A percentile compares a stretch with the other conserved stretches of the same genome.
Conservation (phyloP, 1,284 basidiomycete genomes). For the Entoloma clypeatum region DNA sequence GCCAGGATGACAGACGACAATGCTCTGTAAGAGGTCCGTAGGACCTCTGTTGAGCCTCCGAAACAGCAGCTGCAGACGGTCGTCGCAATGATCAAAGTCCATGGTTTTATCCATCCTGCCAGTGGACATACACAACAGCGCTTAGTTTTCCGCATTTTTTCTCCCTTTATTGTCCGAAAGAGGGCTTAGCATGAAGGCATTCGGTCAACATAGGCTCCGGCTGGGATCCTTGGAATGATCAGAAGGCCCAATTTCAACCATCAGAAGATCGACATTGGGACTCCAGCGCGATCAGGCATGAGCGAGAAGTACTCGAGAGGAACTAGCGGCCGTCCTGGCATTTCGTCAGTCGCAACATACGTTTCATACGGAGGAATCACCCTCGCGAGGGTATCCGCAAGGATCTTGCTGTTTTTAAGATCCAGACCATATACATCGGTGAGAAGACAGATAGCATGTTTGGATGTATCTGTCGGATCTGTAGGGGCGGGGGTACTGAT, state of each 20-base stretch:
- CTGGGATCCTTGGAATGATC: constrained; percentile 13
- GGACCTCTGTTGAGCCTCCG: constrained; percentile 46
- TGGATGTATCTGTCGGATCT: constrained; percentile 14
- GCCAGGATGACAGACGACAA: constrained; percentile 58
- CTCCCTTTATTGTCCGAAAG: constrained; percentile 38
- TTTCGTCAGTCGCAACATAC: no score
- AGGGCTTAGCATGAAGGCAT: constrained; percentile 16
- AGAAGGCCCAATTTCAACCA: constrained; percentile 15
- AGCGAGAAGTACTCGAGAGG: constrained; percentile 11
- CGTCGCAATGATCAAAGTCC: neutral
- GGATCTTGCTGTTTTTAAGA: constrained; percentile 26
- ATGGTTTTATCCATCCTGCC: no score
- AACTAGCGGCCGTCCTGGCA: constrained; percentile 16
- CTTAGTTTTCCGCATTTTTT: constrained; percentile 59
- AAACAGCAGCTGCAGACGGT: constrained; percentile 56
- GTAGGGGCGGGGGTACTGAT: constrained; percentile 17
- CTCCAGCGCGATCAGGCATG: constrained; percentile 14
- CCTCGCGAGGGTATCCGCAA: constrained; percentile 21
- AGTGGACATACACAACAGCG: constrained; percentile 46
- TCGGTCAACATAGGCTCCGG: no score
- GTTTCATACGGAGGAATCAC: no score
- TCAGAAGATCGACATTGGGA: constrained; percentile 8
- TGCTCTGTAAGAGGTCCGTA: constrained; percentile 39
- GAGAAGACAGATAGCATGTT: constrained; percentile 22
- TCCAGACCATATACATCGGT: constrained; percentile 26